phyloP scores from a whole-genome alignment of 1,139 yeast genomes.

The Diutina ranongensis region DNA sequence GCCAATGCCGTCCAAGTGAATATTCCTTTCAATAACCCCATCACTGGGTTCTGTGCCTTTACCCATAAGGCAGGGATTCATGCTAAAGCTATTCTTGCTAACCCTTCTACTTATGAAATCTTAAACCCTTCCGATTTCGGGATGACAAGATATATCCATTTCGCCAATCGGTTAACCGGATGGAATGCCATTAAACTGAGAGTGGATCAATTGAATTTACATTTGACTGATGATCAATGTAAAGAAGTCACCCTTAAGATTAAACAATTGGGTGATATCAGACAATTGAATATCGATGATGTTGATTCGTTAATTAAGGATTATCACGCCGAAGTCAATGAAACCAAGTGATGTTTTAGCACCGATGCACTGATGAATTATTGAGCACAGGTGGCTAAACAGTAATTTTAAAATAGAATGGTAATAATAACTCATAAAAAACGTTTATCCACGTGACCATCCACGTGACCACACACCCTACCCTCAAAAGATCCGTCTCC shows the following conservation, averaged over 20 bases:
- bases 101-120: conserved; percentile 96
- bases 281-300: conserved; percentile 91
- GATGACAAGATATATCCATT: conserved; percentile 88
- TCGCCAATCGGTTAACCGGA: conserved; percentile 95
- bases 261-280: conserved; percentile 88
- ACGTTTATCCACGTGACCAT: neutral
- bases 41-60: conserved; percentile 98
- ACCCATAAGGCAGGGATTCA: conserved; percentile 99
- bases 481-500: neutral
- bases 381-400: too few species aligned
- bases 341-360: too few species aligned
- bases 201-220: conserved; percentile 91
- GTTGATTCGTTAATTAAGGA: conserved; percentile 95
- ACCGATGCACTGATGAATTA: too few species aligned
- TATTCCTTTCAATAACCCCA: conserved; percentile 96
- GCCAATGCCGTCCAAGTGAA: conserved; percentile 97
- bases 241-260: conserved; percentile 92
- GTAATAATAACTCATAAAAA: neutral
- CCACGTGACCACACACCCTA: neutral
- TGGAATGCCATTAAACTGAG: conserved; percentile 99
- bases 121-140: conserved; percentile 93
- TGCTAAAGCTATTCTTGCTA: conserved; percentile 96
- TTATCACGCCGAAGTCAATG: conserved; percentile 52
- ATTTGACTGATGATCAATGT: conserved; percentile 83
- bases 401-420: too few species aligned